These are phyloP conservation scores for Hippophae gyantsensis DNA, from an alignment of 306 rosid genomes.

Conservation along the genomic window DNA sequence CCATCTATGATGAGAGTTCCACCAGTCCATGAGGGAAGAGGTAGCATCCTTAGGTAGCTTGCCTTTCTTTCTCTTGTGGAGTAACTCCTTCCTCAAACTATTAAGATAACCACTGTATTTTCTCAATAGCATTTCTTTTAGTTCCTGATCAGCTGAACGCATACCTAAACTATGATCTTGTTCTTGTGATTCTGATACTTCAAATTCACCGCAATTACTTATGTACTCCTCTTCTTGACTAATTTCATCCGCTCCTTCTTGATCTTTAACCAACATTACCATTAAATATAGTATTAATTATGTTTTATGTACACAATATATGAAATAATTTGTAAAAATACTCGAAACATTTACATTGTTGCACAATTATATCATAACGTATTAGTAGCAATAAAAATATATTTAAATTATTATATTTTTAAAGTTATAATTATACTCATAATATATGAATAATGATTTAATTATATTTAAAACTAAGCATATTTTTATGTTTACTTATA, in stretches of 20 bases:
- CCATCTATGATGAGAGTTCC: constrained; percentile 72
- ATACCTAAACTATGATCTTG: background rate
- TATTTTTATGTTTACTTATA: too few relatives aligned
- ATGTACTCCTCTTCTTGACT: constrained; percentile 22
- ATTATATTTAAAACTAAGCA: too few relatives aligned
- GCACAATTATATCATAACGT: too few relatives aligned
- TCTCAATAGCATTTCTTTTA: constrained; percentile 61
- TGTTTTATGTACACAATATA: too few relatives aligned
- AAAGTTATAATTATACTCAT: too few relatives aligned
- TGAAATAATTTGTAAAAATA: too few relatives aligned
- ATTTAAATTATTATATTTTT: too few relatives aligned
- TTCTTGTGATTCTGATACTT: constrained; percentile 22
- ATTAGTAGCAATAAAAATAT: accelerated
- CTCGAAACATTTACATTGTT: too few relatives aligned
- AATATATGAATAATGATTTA: too few relatives aligned
- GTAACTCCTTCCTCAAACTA: constrained; percentile 57
- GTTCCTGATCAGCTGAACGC: constrained; percentile 30
- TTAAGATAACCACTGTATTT: constrained; percentile 78
- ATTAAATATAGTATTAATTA: too few relatives aligned
- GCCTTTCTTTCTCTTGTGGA: constrained; percentile 69
- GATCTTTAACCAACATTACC: too few relatives aligned
- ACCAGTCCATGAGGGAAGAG: constrained; percentile 48
- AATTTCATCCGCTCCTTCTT: too few relatives aligned
- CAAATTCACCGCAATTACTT: constrained; percentile 31
- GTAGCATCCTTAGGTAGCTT: constrained; percentile 87